These are phyloP conservation scores for Hura crepitans DNA, from an alignment of 441 rosid genomes.

Conservation along the genomic window DNA sequence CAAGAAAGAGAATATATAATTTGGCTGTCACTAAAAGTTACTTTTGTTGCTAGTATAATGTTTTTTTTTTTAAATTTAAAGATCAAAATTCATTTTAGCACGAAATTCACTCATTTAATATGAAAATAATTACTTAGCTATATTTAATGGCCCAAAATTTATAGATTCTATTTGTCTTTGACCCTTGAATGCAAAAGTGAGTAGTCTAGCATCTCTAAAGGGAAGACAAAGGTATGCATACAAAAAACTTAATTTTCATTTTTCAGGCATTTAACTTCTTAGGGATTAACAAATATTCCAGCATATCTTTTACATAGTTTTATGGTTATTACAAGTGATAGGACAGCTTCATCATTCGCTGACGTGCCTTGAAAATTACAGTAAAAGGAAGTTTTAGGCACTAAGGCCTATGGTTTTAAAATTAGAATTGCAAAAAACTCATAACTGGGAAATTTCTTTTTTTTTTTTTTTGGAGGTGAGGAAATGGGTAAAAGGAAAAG, in stretches of 20 bases:
- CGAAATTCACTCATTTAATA: too few species aligned
- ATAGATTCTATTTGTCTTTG: too few species aligned
- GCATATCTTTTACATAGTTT: slow-evolving; percentile 26
- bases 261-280: slow-evolving; percentile 48
- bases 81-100: too few species aligned
- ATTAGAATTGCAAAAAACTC: slow-evolving; percentile 53
- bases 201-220: too few species aligned
- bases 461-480: slow-evolving; percentile 32
- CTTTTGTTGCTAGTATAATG: too few species aligned
- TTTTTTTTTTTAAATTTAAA: too few species aligned
- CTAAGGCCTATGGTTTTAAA: slow-evolving; percentile 9
- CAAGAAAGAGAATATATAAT: slow-evolving; percentile 51
- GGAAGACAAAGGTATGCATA: slow-evolving; percentile 59
- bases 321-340: slow-evolving; percentile 15
- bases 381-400: slow-evolving; percentile 11
- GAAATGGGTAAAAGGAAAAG: slow-evolving; percentile 34
- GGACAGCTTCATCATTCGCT: slow-evolving; percentile 29
- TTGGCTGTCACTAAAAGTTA: slow-evolving; percentile 78
- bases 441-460: slow-evolving; percentile 28
- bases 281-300: slow-evolving; percentile 46
- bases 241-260: slow-evolving; percentile 41
- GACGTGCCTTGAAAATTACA: slow-evolving; percentile 38
- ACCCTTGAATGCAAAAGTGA: too few species aligned
- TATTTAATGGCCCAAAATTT: too few species aligned
- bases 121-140: too few species aligned